phyloP scores from a whole-genome alignment of 2,329 filamentous ascomycete genomes.

The Cercospora brassicicola region DNA sequence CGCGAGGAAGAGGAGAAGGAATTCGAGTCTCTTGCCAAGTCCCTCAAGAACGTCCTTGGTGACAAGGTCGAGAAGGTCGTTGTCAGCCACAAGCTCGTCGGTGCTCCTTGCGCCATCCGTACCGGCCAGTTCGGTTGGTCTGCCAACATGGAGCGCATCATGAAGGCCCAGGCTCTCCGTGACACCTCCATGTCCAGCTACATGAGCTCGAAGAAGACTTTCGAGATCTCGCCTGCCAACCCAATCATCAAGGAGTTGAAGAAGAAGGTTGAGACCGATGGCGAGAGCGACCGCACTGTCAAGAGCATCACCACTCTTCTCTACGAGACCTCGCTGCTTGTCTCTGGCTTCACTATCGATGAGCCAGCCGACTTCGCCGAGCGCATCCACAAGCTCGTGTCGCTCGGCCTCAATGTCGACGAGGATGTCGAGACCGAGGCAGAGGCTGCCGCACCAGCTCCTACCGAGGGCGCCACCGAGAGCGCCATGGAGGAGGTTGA shows the following conservation, averaged over 20 bases:
- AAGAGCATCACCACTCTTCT: slow-evolving; percentile 98
- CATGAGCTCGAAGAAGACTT: slow-evolving; percentile 99
- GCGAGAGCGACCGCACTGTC: slow-evolving; percentile 97
- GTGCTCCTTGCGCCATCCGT: slow-evolving; percentile 95
- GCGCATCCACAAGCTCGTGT: slow-evolving; percentile 99
- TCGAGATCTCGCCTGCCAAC: slow-evolving; percentile 99
- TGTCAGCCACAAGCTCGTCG: slow-evolving; percentile 94
- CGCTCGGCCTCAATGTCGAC: slow-evolving; percentile 94
- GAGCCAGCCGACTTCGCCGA: slow-evolving; percentile 97
- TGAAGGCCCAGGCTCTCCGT: slow-evolving; percentile 99
- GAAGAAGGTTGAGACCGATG: slow-evolving; percentile 97
- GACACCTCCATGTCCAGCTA: slow-evolving; percentile 99
- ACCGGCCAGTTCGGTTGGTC: slow-evolving; percentile 99
- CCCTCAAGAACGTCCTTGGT: slow-evolving; percentile 97
- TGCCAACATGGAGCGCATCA: slow-evolving; percentile 99
- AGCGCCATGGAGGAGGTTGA: slow-evolving; percentile 99
- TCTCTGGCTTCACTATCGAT: slow-evolving; percentile 99
- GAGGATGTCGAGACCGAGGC: slow-evolving; percentile 76
- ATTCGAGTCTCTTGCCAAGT: slow-evolving; percentile 90
- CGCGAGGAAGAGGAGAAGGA: slow-evolving; percentile 98
- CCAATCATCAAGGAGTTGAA: slow-evolving; percentile 98
- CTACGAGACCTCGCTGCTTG: slow-evolving; percentile 97
- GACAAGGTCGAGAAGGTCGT: slow-evolving; percentile 99
- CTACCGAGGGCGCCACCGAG: slow-evolving; percentile 69
- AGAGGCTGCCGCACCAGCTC: slow-evolving; percentile 59